phyloP scores from a whole-genome alignment of 23 red algal species.

The Gracilaria domingensis region DNA sequence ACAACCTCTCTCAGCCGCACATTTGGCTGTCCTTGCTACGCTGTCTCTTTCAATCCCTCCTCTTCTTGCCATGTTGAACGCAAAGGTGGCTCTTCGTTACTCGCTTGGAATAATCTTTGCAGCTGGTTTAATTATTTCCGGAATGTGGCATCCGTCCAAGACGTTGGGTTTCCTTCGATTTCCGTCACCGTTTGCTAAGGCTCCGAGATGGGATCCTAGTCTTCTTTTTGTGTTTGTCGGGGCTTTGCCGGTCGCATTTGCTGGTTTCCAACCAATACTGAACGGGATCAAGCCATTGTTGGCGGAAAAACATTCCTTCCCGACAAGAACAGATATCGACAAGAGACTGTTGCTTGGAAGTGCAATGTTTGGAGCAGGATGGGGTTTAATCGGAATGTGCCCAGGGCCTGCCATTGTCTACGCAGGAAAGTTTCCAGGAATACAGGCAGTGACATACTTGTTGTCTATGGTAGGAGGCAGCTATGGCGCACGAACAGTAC shows the following conservation, averaged over 20 bases:
- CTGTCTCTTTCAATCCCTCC: constrained; percentile 20
- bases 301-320: constrained; percentile 47
- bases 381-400: constrained; percentile 72
- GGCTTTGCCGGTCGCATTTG: constrained; percentile 57
- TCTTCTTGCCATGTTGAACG: not conserved
- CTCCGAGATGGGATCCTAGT: constrained; percentile 59
- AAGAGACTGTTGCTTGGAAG: constrained; percentile 55
- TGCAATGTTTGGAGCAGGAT: constrained; percentile 72
- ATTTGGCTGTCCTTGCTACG: not conserved
- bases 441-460: not conserved
- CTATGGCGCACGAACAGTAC: not conserved
- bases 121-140: constrained; percentile 61
- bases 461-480: constrained; percentile 23
- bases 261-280: constrained; percentile 43
- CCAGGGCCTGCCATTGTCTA: constrained; percentile 74
- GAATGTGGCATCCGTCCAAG: constrained; percentile 68
- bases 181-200: constrained; percentile 1
- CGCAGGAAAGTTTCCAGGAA: constrained; percentile 3
- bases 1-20: not conserved
- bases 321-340: constrained; percentile 47
- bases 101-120: constrained; percentile 58
- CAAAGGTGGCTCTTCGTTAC: constrained; percentile 30
- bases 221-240: constrained; percentile 74
- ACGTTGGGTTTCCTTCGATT: constrained; percentile 46
- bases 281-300: constrained; percentile 51